These are phyloP conservation scores for Butyriboletus loyo DNA, from an alignment of 768 basidiomycete species.

Conservation along the genomic window DNA sequence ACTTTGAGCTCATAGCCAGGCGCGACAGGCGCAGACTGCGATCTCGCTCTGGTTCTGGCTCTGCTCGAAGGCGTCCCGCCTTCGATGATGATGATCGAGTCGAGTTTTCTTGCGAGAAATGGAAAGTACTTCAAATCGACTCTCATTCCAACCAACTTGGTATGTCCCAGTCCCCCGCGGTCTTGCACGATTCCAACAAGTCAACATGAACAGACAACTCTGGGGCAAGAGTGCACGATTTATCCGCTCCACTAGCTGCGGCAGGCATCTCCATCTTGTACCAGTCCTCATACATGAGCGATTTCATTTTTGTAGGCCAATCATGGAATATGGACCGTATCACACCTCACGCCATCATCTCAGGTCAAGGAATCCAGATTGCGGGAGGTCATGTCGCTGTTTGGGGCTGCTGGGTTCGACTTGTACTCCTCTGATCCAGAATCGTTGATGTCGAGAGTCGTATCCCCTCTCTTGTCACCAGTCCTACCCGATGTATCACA, in stretches of 20 bases:
- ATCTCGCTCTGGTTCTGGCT: slow-evolving; percentile 39
- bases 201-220: slow-evolving; percentile 49
- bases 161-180: slow-evolving; percentile 28
- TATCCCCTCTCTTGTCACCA: slow-evolving; percentile 33
- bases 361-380: slow-evolving; percentile 69
- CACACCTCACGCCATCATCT: slow-evolving; percentile 2
- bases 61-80: slow-evolving; percentile 21
- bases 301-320: slow-evolving; percentile 70
- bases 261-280: slow-evolving; percentile 81
- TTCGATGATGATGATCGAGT: slow-evolving; percentile 44
- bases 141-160: slow-evolving; percentile 72
- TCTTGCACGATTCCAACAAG: slow-evolving; percentile 4
- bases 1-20: slow-evolving; percentile 60
- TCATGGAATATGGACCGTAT: neutral
- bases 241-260: slow-evolving; percentile 72
- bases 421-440: slow-evolving; percentile 51
- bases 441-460: slow-evolving; percentile 29
- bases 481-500: slow-evolving; percentile 30
- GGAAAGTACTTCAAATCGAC: slow-evolving; percentile 81
- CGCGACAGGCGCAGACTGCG: slow-evolving; percentile 51
- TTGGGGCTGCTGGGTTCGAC: slow-evolving; percentile 63
- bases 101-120: slow-evolving; percentile 69
- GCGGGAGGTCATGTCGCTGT: slow-evolving; percentile 56
- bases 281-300: slow-evolving; percentile 79
- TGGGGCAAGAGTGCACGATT: slow-evolving; percentile 69